Evolutionary conservation across 2,329 filamentous ascomycete genomes (phyloP).

Genomic region (Phoma sp.): DNA sequence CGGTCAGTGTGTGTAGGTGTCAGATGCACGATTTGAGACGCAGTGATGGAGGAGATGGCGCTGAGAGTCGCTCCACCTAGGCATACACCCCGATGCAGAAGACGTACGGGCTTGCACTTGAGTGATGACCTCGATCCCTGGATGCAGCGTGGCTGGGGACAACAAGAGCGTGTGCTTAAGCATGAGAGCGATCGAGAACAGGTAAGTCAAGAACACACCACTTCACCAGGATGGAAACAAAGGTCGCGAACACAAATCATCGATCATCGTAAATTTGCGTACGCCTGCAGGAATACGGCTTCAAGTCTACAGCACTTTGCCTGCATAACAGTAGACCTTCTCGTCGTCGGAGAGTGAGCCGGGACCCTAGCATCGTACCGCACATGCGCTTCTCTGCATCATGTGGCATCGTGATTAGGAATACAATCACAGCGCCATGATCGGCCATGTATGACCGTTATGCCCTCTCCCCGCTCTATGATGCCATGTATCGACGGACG

Average conservation of each 20-base stretch:
- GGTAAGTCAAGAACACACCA: too few relatives aligned
- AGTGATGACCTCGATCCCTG: too few relatives aligned
- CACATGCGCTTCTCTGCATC: background rate
- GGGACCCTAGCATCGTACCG: background rate
- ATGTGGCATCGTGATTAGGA: background rate
- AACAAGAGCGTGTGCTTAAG: too few relatives aligned
- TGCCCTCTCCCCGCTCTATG: constrained; percentile 17
- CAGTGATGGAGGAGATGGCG: too few relatives aligned
- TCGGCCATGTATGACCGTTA: constrained; percentile 1
- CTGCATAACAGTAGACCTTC: constrained; percentile 1
- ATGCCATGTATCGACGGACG: constrained; percentile 24
- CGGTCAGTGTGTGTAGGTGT: too few relatives aligned
- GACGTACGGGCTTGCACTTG: too few relatives aligned
- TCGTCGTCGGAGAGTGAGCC: background rate
- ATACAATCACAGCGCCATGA: background rate
- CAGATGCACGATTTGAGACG: too few relatives aligned
- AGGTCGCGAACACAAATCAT: background rate
- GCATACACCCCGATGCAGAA: too few relatives aligned
- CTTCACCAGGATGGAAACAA: background rate
- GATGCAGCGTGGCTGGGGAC: too few relatives aligned
- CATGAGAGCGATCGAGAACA: too few relatives aligned
- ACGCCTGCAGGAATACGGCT: background rate
- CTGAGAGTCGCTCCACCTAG: too few relatives aligned
- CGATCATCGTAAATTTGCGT: constrained; percentile 7
- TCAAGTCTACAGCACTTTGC: constrained; percentile 1